Evolutionary conservation across 1,284 basidiomycete genomes (phyloP), one percentile per base, ranked within the genome.

Genomic region (Kwoniella shivajii): DNA sequence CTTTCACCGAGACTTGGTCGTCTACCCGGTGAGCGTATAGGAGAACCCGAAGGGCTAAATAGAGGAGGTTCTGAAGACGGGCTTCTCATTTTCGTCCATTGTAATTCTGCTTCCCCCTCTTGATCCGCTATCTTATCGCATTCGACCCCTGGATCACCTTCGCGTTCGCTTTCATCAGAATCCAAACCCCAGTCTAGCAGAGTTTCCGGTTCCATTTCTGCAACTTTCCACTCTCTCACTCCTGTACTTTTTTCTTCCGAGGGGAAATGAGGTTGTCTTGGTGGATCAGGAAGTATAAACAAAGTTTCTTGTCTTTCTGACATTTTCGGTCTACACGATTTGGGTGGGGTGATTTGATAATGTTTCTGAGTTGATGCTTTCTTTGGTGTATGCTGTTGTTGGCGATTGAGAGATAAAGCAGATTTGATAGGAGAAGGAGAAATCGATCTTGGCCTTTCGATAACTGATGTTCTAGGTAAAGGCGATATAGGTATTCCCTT

Each of bases 121-220:
- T 34, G 9, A 34, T 34, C 9, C 33, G 9, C 33, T 16, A n/a
- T n/a, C 37, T 39, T 39, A 11, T n/a, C 20, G 37, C n/a, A n/a
- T n/a, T n/a, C n/a, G n/a, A n/a, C n/a, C n/a, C n/a, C 37, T 39
- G 37, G 6, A 18, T 11, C 37, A 6, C 45, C 14, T 43, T 10
- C 13, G 20, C 29, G 11, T 47, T 33, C 16, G 11, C 29, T n/a
- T 29, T n/a, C 34, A 4, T 30, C 48, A 29, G 3, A 11, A 1
- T 37, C 51, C 18, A 53, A 27, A 20, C 51, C 51, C 73, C 73
- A 75, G 2, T 69, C 67, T 49, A 75, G 57, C 14, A 75, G 59
- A 2, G 73, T 75, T 45, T 75, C 73, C 14, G 72, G 54, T 13
- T 71, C 61, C 68, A 72, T 69, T 13, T 66, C 59, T 6, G 73